Evolutionary conservation across 2,329 filamentous ascomycete genomes (phyloP).

Genomic region (Claviceps spartinae): DNA sequence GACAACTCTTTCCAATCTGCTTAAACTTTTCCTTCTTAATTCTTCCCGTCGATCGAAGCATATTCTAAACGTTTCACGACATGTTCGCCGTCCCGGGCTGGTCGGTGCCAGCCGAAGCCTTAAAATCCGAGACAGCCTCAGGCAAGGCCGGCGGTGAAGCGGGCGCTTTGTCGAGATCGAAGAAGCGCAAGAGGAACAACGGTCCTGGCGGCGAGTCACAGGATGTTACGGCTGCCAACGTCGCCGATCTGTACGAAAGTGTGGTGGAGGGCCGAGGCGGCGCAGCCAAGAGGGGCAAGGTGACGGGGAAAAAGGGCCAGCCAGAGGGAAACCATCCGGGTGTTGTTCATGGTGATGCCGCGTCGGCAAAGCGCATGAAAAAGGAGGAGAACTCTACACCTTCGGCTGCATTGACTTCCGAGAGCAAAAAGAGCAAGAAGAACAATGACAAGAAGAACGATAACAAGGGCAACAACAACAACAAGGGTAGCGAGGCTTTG

Average conservation of each 20-base stretch:
- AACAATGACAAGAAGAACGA: neutral
- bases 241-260: conserved; percentile 65
- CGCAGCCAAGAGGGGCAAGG: conserved; percentile 21
- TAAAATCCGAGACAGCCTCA: conserved; percentile 51
- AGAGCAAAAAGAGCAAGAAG: neutral
- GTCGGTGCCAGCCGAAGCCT: conserved; percentile 59
- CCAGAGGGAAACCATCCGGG: conserved; percentile 8
- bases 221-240: conserved; percentile 53
- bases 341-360: neutral
- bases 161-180: conserved; percentile 32
- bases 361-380: conserved; percentile 4
- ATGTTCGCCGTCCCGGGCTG: conserved; percentile 96
- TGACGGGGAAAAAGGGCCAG: conserved; percentile 13
- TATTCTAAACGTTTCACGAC: conserved; percentile 1
- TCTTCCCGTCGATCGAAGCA: neutral
- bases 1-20: neutral
- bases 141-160: conserved; percentile 18
- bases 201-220: conserved; percentile 12
- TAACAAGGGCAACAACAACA: neutral
- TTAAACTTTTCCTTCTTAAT: neutral
- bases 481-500: neutral
- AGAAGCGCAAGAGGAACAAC: conserved; percentile 40
- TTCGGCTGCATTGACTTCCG: neutral
- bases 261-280: conserved; percentile 54
- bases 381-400: neutral